These are phyloP conservation scores for Pythium phragmitis DNA, from an alignment of 352 stramenopile genomes.

Conservation along the genomic window DNA sequence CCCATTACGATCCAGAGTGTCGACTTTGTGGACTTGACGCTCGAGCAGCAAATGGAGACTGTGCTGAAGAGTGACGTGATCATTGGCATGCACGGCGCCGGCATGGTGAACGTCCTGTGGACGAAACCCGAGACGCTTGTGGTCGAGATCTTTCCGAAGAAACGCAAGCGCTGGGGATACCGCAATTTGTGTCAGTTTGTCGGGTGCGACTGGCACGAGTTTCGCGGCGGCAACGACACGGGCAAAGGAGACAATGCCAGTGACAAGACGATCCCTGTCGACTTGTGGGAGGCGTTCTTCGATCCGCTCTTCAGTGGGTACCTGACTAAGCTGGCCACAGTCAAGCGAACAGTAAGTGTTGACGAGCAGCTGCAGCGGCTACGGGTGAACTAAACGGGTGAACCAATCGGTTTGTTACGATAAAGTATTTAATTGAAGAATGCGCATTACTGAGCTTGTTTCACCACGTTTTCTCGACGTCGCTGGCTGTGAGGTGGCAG, in stretches of 20 bases:
- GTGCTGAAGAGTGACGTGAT: slow-evolving; percentile 71
- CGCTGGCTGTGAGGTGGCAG: no score
- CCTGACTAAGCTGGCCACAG: background rate
- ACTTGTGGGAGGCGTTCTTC: slow-evolving; percentile 60
- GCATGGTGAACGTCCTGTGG: slow-evolving; percentile 77
- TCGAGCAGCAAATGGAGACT: slow-evolving; percentile 59
- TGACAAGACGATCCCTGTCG: slow-evolving; percentile 50
- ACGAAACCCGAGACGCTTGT: slow-evolving; percentile 50
- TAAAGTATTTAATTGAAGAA: no score
- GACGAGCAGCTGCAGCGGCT: background rate
- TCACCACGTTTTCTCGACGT: no score
- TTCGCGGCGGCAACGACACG: slow-evolving; percentile 33
- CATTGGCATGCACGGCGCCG: slow-evolving; percentile 80
- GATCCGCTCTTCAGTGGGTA: slow-evolving; percentile 36
- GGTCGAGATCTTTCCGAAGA: slow-evolving; percentile 74
- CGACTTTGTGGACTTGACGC: slow-evolving; percentile 62
- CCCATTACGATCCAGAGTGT: slow-evolving; percentile 49
- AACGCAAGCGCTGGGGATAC: slow-evolving; percentile 59
- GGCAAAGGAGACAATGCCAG: slow-evolving; percentile 40
- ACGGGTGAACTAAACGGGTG: background rate
- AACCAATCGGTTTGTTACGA: background rate
- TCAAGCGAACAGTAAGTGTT: background rate
- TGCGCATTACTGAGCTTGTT: no score
- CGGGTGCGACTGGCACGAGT: slow-evolving; percentile 61
- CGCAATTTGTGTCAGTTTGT: slow-evolving; percentile 76